These are phyloP conservation scores for Penstemon barbatus DNA, from an alignment of 257 asterid genomes.

Conservation along the genomic window DNA sequence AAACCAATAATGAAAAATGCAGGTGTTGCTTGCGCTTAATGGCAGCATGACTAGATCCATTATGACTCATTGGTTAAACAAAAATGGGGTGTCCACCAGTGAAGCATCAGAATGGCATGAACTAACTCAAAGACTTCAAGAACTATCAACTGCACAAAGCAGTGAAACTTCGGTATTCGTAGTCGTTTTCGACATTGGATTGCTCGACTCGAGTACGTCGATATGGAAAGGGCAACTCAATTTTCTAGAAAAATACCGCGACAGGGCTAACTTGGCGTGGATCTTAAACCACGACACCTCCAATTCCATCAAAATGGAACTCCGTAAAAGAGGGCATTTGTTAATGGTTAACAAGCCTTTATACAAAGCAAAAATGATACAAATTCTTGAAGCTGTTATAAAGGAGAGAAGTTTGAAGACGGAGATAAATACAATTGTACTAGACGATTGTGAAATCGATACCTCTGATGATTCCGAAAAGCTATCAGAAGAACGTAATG, in stretches of 20 bases:
- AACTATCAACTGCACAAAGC: constrained; percentile 30
- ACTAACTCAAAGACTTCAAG: constrained; percentile 61
- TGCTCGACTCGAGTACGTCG: constrained; percentile 72
- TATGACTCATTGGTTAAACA: constrained; percentile 64
- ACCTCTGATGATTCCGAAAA: constrained; percentile 71
- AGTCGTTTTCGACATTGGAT: constrained; percentile 64
- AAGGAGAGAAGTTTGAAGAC: constrained; percentile 40
- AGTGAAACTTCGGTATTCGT: constrained; percentile 31
- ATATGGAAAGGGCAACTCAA: constrained; percentile 83
- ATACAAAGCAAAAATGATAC: constrained; percentile 71
- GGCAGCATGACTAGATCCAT: constrained; percentile 65
- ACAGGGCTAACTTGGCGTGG: constrained; percentile 73
- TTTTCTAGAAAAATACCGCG: constrained; percentile 55
- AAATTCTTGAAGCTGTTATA: constrained; percentile 59
- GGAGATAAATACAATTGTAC: constrained; percentile 30
- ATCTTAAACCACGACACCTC: constrained; percentile 69
- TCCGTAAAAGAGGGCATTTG: constrained; percentile 64
- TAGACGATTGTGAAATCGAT: constrained; percentile 56
- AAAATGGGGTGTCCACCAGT: constrained; percentile 51
- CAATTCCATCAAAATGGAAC: constrained; percentile 61
- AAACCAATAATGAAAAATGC: constrained; percentile 23
- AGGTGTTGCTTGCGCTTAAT: constrained; percentile 88
- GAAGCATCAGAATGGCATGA: constrained; percentile 87
- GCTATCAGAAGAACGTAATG: constrained; percentile 31
- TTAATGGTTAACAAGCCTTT: constrained; percentile 76